Conservation (phyloP, 2,329 filamentous ascomycete genomes). For the Fusarium austroafricanum region DNA sequence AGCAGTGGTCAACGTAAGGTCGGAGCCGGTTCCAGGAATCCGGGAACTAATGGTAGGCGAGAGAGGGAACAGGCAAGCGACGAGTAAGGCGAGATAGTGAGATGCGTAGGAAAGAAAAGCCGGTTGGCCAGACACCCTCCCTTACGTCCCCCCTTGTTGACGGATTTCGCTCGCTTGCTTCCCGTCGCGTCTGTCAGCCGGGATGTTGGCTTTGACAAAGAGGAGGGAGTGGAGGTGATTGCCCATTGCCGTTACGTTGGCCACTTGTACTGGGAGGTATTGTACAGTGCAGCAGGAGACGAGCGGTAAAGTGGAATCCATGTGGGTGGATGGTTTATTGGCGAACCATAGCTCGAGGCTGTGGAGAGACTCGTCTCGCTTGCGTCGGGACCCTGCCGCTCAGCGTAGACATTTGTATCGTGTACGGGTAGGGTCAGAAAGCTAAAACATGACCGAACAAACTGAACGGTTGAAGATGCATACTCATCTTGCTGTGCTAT, state of each 20-base stretch:
- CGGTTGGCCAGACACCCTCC: slow-evolving; percentile 34
- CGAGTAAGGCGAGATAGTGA: slow-evolving; percentile 43
- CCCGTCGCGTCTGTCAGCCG: slow-evolving; percentile 43
- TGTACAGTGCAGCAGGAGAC: slow-evolving; percentile 8
- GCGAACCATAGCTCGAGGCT: slow-evolving; percentile 27
- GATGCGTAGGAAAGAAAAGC: slow-evolving; percentile 38
- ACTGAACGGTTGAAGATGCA: slow-evolving; percentile 23
- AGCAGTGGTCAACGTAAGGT: slow-evolving; percentile 29
- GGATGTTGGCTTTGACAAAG: slow-evolving; percentile 32
- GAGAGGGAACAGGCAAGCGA: slow-evolving; percentile 19
- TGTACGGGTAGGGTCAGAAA: slow-evolving; percentile 28
- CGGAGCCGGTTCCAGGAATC: slow-evolving; percentile 38
- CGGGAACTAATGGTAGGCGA: slow-evolving; percentile 47
- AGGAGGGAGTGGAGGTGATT: slow-evolving; percentile 11
- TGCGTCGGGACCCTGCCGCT: slow-evolving; percentile 27
- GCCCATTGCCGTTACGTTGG: slow-evolving; percentile 16
- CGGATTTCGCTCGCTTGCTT: slow-evolving; percentile 45
- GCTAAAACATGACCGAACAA: slow-evolving; percentile 30
- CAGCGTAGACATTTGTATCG: slow-evolving; percentile 8
- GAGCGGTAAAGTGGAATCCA: slow-evolving; percentile 22
- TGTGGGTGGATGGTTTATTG: slow-evolving; percentile 17
- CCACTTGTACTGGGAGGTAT: slow-evolving; percentile 23
- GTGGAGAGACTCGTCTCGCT: slow-evolving; percentile 35
- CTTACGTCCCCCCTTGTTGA: slow-evolving; percentile 30
- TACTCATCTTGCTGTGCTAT: slow-evolving; percentile 27